These are phyloP conservation scores for Quercus mongolica DNA, from an alignment of 306 rosid species.

Conservation along the genomic window DNA sequence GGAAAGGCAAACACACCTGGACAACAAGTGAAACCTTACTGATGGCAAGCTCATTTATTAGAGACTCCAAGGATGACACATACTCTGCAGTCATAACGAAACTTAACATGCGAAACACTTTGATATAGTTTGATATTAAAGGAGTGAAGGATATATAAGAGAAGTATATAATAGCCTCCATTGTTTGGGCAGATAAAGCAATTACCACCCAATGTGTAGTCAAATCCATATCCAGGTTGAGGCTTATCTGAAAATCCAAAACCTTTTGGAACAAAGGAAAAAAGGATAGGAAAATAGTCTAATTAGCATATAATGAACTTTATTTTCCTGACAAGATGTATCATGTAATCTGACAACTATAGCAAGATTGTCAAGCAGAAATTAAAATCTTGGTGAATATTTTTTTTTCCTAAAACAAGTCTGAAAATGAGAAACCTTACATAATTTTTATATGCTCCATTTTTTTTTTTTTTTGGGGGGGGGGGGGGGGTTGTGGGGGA, in stretches of 20 bases:
- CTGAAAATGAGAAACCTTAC: background rate
- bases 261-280: constrained; percentile 45
- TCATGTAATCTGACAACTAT: background rate
- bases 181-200: background rate
- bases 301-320: background rate
- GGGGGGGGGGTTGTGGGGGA: too few relatives aligned
- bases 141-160: background rate
- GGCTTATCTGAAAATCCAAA: constrained; percentile 95
- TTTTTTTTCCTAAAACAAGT: background rate
- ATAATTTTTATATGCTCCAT: background rate
- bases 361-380: background rate
- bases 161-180: background rate
- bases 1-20: constrained; percentile 40
- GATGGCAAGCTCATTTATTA: constrained; percentile 48
- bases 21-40: constrained; percentile 75
- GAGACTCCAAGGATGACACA: constrained; percentile 67
- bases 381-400: background rate
- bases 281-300: background rate
- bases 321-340: background rate
- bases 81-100: constrained; percentile 47
- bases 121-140: too few relatives aligned
- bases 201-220: constrained; percentile 81
- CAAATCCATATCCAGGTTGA: constrained; percentile 89
- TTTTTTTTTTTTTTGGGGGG: background rate
- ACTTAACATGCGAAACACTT: background rate